Conservation (phyloP, 169 alveolate genomes). For the Plasmodium inui region DNA sequence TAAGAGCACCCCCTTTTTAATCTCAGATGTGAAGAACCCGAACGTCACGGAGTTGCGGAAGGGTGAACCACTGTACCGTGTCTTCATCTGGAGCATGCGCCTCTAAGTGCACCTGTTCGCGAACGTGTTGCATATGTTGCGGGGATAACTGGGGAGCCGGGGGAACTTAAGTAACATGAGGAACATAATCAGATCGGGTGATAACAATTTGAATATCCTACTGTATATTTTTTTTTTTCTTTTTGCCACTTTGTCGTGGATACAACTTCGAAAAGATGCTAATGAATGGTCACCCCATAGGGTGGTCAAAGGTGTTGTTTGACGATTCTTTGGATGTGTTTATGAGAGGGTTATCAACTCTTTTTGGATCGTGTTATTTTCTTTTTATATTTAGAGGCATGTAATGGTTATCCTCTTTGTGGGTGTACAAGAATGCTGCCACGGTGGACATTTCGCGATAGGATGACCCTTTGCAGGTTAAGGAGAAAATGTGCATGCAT, state of each 20-base stretch:
- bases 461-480: not conserved
- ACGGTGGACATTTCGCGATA: not conserved
- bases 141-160: not conserved
- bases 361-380: not conserved
- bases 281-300: not conserved
- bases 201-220: not conserved
- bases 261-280: not conserved
- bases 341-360: not conserved
- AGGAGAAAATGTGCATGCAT: constrained; percentile 7
- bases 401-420: not conserved
- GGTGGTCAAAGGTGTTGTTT: not conserved
- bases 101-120: not conserved
- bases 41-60: not conserved
- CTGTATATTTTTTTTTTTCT: not conserved
- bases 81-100: not conserved
- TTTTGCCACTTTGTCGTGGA: not conserved
- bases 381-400: not conserved
- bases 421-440: not conserved
- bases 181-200: not conserved
- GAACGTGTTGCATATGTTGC: not conserved
- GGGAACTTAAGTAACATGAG: not conserved
- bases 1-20: not conserved
- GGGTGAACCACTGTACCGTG: not conserved
- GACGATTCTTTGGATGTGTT: not conserved
- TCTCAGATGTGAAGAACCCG: not conserved